Evolutionary conservation across 1,139 yeast genomes (phyloP).

Genomic region (Kodamaea fungicola): DNA sequence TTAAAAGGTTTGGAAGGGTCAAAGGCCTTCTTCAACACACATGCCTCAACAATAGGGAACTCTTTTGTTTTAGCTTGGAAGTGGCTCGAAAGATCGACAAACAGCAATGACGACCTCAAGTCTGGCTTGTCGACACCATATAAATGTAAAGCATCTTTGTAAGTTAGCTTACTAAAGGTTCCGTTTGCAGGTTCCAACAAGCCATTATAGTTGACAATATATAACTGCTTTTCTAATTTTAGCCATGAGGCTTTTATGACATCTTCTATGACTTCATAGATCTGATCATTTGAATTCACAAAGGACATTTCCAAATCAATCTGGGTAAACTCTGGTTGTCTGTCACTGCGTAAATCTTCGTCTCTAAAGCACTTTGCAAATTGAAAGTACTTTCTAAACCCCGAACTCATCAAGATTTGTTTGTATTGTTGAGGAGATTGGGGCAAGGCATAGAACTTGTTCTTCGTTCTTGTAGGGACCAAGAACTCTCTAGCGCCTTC

Average conservation of each 20-base stretch:
- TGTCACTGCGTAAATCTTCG: conserved; percentile 88
- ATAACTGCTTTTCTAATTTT: conserved; percentile 39
- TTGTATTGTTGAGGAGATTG: conserved; percentile 98
- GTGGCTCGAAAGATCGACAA: conserved; percentile 45
- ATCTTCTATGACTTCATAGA: conserved; percentile 60
- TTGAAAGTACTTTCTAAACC: conserved; percentile 81
- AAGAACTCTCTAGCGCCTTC: conserved; percentile 97
- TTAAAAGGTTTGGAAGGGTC: conserved; percentile 27
- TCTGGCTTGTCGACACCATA: conserved; percentile 98
- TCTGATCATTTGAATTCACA: conserved; percentile 62
- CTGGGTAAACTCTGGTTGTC: conserved; percentile 98
- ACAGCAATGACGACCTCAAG: conserved; percentile 57
- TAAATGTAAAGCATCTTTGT: conserved; percentile 62
- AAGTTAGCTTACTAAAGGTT: conserved; percentile 49
- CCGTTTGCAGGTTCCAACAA: conserved; percentile 17
- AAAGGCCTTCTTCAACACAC: conserved; percentile 56
- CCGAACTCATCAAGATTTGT: conserved; percentile 91
- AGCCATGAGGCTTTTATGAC: conserved; percentile 58
- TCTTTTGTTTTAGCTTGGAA: conserved; percentile 34
- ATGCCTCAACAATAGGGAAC: conserved; percentile 69
- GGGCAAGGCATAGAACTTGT: conserved; percentile 81
- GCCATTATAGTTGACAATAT: conserved; percentile 24
- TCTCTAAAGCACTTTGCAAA: conserved; percentile 93
- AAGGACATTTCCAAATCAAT: conserved; percentile 92
- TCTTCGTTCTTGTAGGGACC: conserved; percentile 75